Base-by-base conservation (phyloP, 257 asterid genomes). In the Solanum acaule region DNA sequence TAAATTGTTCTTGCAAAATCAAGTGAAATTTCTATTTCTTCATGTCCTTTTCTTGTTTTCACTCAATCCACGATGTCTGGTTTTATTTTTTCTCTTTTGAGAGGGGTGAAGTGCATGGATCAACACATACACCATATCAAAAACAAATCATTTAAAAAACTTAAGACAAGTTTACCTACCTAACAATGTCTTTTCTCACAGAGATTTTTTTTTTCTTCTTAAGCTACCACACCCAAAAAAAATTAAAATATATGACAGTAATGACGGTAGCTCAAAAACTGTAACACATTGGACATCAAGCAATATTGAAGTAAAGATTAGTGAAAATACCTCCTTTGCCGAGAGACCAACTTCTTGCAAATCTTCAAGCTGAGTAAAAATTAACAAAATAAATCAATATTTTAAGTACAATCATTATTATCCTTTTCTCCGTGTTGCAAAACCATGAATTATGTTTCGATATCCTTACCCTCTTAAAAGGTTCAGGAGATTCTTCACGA, bases 291-390 rank as follows among this genome's bases (percentile, higher is more conserved):
- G 63, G 63, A 52, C n/a, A 18, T 52, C 63, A 44, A 70, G 10
- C 37, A 9, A 52, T 31, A 86, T 18, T 40, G 67, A 56, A 65
- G 10, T 23, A 78, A 49, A 44, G 52, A 18, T 73, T n/a, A n/a
- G 15, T 68, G 40, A 75, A 38, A n/a, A 27, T 90, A 94, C 99
- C 96, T 96, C 98, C 65, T 95, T 96, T 40, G 87, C 93, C 22
- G 98, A 96, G 81, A 96, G 95, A 34, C 99, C 99, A 70, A 96
- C 95, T 34, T 92, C 93, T 61, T 92, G 92, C 92, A 96, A 89
- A 92, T 95, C 98, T 85, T 95, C 96, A 88, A 94, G 96, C 99
- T 96, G 95, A 34, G 83, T 77, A 87, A 70, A 25, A 9, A 23
- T 40, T 61, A 27, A 59, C 27, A 81, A 4, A 76, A 63, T 2